Evolutionary conservation across 1,284 basidiomycete genomes (phyloP).

Genomic region (Tremellales sp.): DNA sequence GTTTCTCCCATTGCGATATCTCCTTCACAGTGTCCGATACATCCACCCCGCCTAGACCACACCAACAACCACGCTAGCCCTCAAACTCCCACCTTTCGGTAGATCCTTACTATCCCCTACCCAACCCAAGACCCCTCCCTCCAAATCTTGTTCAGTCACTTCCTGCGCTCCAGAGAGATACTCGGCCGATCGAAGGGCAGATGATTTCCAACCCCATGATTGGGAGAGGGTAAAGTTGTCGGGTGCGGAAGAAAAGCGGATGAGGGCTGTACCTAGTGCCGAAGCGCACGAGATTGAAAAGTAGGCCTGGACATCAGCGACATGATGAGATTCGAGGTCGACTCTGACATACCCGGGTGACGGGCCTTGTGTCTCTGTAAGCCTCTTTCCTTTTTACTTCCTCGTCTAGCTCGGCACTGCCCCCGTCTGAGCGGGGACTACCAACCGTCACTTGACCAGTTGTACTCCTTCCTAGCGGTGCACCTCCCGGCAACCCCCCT

Average conservation of each 20-base stretch:
- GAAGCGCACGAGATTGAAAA: conserved; percentile 80
- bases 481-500: not conserved
- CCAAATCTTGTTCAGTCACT: conserved; percentile 59
- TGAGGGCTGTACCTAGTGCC: conserved; percentile 73
- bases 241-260: conserved; percentile 73
- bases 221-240: conserved; percentile 71
- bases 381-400: conserved; percentile 12
- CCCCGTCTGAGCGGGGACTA: not conserved
- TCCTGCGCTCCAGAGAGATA: conserved; percentile 52
- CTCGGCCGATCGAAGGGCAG: conserved; percentile 44
- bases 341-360: conserved; percentile 36
- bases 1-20: not conserved
- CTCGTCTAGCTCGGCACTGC: not conserved
- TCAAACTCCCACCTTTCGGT: conserved; percentile 29
- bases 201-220: conserved; percentile 54
- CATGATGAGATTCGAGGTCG: not conserved
- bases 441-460: conserved; percentile 2
- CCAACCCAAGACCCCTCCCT: conserved; percentile 54
- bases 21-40: not conserved
- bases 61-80: conserved; percentile 36
- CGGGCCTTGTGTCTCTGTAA: conserved; percentile 47
- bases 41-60: conserved; percentile 15
- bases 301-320: conserved; percentile 50
- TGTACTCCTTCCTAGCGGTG: not conserved
- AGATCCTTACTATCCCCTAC: conserved; percentile 25